Conservation (phyloP, 225 moss, liverwort and hornwort species). For the Bryoerythrophyllum caledonicum region DNA sequence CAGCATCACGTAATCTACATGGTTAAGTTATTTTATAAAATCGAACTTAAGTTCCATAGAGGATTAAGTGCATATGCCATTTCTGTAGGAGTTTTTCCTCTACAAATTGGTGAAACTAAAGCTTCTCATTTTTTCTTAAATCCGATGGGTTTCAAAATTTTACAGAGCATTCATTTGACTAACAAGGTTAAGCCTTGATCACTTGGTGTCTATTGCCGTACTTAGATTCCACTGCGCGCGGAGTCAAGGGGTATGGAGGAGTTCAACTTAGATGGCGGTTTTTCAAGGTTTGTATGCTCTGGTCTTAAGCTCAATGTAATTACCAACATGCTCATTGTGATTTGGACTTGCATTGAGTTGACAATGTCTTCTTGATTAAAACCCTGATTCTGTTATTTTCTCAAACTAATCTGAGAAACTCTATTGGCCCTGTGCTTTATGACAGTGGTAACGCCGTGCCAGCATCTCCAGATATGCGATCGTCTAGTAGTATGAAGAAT, state of each 20-base stretch:
- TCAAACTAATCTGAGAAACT: slow-evolving; percentile 1
- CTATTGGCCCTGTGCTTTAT: slow-evolving; percentile 15
- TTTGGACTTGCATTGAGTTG: no score
- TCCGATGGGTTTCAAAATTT: slow-evolving; percentile 12
- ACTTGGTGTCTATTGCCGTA: no score
- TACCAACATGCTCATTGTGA: no score
- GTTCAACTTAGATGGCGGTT: slow-evolving; percentile 58
- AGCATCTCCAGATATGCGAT: slow-evolving; percentile 49
- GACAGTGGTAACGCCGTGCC: slow-evolving; percentile 29
- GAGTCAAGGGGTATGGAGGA: slow-evolving; percentile 64
- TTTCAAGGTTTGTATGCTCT: slow-evolving; percentile 46
- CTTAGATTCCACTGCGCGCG: slow-evolving; percentile 23
- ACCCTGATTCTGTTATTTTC: background rate
- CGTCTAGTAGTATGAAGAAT: slow-evolving; percentile 45
- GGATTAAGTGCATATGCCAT: no score
- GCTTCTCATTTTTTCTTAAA: no score
- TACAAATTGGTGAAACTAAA: no score
- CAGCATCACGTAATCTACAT: no score
- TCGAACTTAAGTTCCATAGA: no score
- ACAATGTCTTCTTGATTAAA: background rate
- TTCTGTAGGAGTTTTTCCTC: no score
- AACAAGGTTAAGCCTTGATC: no score
- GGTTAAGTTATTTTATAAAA: no score
- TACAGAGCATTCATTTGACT: no score
- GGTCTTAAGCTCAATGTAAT: background rate